Conservation (phyloP, 2,329 filamentous ascomycete species). For the Xylariaceae sp. region DNA sequence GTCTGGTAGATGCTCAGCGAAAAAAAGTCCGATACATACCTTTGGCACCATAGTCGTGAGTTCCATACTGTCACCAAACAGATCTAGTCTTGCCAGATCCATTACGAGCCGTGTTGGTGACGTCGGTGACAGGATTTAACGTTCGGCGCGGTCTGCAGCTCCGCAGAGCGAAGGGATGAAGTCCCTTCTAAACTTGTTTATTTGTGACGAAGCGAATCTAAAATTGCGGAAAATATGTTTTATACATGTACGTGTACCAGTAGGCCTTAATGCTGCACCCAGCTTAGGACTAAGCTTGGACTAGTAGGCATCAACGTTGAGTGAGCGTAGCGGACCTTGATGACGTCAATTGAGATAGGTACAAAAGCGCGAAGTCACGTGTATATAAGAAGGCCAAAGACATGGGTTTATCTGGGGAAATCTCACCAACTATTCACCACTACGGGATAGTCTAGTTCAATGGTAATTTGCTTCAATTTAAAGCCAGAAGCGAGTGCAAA, state of each 20-base stretch:
- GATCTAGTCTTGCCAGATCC: not conserved
- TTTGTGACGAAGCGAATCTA: too few relatives aligned
- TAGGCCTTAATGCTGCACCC: too few relatives aligned
- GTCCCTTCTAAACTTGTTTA: not conserved
- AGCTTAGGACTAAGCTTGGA: not conserved
- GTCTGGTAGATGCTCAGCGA: not conserved
- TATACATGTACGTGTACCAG: too few relatives aligned
- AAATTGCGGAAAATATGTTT: too few relatives aligned
- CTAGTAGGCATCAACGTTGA: not conserved
- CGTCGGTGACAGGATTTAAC: not conserved
- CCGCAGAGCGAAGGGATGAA: not conserved
- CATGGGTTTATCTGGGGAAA: too few relatives aligned
- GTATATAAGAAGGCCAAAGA: not conserved
- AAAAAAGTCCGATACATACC: conserved; percentile 8
- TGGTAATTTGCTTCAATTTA: too few relatives aligned
- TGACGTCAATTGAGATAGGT: conserved; percentile 5
- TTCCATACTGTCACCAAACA: not conserved
- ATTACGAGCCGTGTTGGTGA: not conserved
- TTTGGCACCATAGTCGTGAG: conserved; percentile 10
- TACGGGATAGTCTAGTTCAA: too few relatives aligned
- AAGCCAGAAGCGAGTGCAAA: too few relatives aligned
- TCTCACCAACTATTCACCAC: too few relatives aligned
- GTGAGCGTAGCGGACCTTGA: conserved; percentile 3
- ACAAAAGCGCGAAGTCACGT: conserved; percentile 13
- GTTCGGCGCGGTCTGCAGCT: not conserved